Base-by-base conservation (phyloP, 78 protist species). In the Polysphondylium violaceum region DNA sequence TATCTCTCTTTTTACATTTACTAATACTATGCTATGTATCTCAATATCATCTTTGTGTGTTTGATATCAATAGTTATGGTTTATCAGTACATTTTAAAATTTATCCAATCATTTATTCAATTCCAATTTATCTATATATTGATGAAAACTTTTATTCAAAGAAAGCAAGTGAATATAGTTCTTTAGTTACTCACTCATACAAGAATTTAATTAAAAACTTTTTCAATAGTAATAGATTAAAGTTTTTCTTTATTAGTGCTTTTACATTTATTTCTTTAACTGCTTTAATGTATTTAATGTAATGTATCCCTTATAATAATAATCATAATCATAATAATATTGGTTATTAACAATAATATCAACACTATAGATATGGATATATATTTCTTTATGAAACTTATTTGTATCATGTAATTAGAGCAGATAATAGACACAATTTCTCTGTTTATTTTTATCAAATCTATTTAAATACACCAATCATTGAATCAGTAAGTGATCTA, bases 371-470 rank as follows among this genome's bases (percentile, higher is more conserved):
- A 14, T 83, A 83, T 59, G 91, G 91, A 58, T 83, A 83, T 69
- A 43, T 83, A 67, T 83, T 83, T 43, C 44, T 83, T 44, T 83
- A 44, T 83, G 91, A 83, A 83, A 83, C 91, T 2, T 83, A 83
- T 69, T 71, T 83, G 56, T 83, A 83, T 69, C 91, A 83, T 83
- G 91, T 83, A 12, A 33, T 83, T 43, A 67, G 91, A 56, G 91
- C 91, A 11, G 91, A 83, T 58, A 83, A 83, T 44, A 50, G 99
- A 35, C 99, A 98, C 83, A 98, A 97, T 85, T 96, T 98, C 47
- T 95, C 98, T 43, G 92, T 95, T 29, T 97, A 96, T 87, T 98
- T 89, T 59, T 93, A 95, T 86, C 94, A 51, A 31, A 83, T 96
- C 51, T 97, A 96, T 65, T 86, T 92, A 40, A 72, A 74, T 73